Percentiles rank a stretch among this genome's conserved stretches.
phyloP scores from a whole-genome alignment of 345 rosid genomes.

The Bruguiera gymnorhiza region DNA sequence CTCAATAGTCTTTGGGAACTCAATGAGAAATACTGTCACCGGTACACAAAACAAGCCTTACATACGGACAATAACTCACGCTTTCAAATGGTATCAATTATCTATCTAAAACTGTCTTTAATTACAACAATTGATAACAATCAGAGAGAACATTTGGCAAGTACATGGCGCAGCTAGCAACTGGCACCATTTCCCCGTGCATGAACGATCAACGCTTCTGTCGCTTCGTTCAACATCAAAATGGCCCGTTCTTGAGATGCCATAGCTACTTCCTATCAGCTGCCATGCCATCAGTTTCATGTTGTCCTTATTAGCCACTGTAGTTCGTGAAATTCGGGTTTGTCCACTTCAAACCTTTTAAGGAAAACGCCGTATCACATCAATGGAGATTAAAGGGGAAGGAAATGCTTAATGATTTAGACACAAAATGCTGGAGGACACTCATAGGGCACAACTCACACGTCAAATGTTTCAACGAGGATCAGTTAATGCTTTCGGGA shows the following conservation, averaged over 20 bases:
- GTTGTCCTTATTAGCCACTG: no score
- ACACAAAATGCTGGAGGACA: no score
- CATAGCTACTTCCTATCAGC: background rate
- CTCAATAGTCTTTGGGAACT: background rate
- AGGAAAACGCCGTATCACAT: no score
- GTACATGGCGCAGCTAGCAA: slow-evolving; percentile 16
- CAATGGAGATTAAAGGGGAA: no score
- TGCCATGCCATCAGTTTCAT: no score
- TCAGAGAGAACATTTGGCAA: background rate
- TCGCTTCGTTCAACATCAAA: slow-evolving; percentile 10
- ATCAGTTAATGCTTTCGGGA: no score
- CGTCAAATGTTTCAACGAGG: no score
- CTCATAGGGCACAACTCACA: no score
- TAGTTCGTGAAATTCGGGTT: no score
- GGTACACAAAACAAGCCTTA: background rate
- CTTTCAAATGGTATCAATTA: background rate
- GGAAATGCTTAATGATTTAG: no score
- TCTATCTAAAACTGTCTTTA: slow-evolving; percentile 17
- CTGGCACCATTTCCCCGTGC: slow-evolving; percentile 14
- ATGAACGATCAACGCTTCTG: slow-evolving; percentile 14
- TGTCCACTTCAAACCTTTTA: no score
- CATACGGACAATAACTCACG: background rate
- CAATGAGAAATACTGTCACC: background rate
- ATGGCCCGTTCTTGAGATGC: background rate
- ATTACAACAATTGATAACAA: background rate